A percentile compares a stretch with the other conserved stretches of the same genome.
These are phyloP conservation scores for Xerocomellus dryophilus DNA, from an alignment of 768 basidiomycete species.

Conservation along the genomic window DNA sequence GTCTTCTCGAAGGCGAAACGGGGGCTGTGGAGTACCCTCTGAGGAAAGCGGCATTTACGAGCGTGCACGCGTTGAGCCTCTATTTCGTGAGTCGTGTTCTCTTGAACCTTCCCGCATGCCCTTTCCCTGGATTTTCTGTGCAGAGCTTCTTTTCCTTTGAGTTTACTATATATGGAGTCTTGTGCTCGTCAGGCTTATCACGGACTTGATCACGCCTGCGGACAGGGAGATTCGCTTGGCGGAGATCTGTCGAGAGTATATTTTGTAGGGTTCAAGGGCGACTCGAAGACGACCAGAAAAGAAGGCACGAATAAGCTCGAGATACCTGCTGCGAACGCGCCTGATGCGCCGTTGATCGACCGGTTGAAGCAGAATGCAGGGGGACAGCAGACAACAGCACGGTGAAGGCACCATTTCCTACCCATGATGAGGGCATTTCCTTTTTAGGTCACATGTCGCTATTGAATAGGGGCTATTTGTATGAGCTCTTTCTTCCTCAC, in stretches of 20 bases:
- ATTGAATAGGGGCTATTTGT: background rate
- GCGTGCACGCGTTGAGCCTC: constrained; percentile 66
- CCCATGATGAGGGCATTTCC: constrained; percentile 2
- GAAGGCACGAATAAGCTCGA: constrained; percentile 64
- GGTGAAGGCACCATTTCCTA: constrained; percentile 25
- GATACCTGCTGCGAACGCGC: constrained; percentile 77
- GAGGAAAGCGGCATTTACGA: constrained; percentile 72
- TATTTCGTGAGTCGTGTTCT: constrained; percentile 64
- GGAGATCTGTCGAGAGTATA: constrained; percentile 66
- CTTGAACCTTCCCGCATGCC: constrained; percentile 15
- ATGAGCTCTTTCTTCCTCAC: background rate
- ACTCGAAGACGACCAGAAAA: constrained; percentile 50
- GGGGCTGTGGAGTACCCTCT: constrained; percentile 75
- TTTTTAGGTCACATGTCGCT: background rate
- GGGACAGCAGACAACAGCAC: constrained; percentile 63
- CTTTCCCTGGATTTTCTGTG: constrained; percentile 9
- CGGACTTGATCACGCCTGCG: constrained; percentile 2
- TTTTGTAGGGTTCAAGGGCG: constrained; percentile 83
- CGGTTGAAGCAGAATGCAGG: constrained; percentile 54
- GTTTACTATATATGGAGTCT: constrained; percentile 19
- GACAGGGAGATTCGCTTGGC: constrained; percentile 64
- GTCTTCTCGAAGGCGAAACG: constrained; percentile 66
- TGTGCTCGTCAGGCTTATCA: constrained; percentile 14
- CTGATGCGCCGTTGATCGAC: constrained; percentile 67
- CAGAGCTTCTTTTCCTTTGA: constrained; percentile 12